Evolutionary conservation across 192 early-diverging fungal species (phyloP).

Genomic region (Entophlyctis helioformis): DNA sequence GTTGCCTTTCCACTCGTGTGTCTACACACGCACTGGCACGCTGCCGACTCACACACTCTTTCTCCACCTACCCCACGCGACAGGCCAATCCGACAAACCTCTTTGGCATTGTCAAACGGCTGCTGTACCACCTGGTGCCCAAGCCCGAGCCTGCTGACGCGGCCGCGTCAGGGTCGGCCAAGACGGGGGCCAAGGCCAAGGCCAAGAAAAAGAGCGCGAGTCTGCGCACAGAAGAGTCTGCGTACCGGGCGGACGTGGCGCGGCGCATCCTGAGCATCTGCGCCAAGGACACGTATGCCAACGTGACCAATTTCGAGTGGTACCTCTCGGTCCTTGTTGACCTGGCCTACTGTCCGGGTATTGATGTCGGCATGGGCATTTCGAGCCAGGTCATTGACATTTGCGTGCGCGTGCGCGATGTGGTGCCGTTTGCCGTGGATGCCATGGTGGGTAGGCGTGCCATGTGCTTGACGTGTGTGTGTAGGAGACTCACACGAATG

Average conservation of each 20-base stretch:
- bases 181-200: conserved; percentile 12
- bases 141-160: too few species aligned
- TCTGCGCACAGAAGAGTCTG: conserved; percentile 42
- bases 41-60: too few species aligned
- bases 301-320: conserved; percentile 92
- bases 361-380: conserved; percentile 60
- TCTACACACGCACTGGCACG: too few species aligned
- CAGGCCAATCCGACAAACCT: conserved; percentile 68
- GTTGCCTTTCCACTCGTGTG: too few species aligned
- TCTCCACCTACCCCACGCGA: too few species aligned
- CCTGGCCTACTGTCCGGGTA: conserved; percentile 62
- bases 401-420: conserved; percentile 74
- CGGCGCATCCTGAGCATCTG: conserved; percentile 76
- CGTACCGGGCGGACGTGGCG: too few species aligned
- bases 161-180: too few species aligned
- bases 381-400: conserved; percentile 78
- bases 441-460: conserved; percentile 41
- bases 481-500: background rate
- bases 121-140: conserved; percentile 65
- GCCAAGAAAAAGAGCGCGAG: conserved; percentile 17
- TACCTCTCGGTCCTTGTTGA: conserved; percentile 74
- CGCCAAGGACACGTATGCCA: conserved; percentile 67
- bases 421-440: conserved; percentile 62
- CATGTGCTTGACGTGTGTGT: background rate
- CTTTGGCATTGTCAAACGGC: conserved; percentile 65